Evolutionary conservation across 768 basidiomycete species (phyloP).

Genomic region (Pulveroboletus ravenelii): DNA sequence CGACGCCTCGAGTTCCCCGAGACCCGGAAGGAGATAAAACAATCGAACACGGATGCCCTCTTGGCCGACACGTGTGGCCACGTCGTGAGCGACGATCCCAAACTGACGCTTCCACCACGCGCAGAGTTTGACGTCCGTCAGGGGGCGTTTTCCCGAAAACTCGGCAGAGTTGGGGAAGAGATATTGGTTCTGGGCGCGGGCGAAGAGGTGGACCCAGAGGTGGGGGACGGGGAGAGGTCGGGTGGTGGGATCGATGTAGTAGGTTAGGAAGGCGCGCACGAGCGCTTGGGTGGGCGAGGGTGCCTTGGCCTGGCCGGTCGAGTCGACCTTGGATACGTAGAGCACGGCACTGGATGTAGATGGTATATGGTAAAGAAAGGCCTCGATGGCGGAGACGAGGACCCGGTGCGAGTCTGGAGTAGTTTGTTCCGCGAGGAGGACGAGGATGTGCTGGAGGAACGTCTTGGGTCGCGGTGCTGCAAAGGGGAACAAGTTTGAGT

Average conservation of each 20-base stretch:
- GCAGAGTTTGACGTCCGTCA: conserved; percentile 77
- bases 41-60: conserved; percentile 23
- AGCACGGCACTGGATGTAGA: conserved; percentile 64
- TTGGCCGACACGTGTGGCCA: conserved; percentile 20
- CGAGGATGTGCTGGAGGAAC: conserved; percentile 70
- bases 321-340: conserved; percentile 93
- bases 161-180: conserved; percentile 87
- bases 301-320: conserved; percentile 67
- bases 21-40: conserved; percentile 70
- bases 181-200: conserved; percentile 86
- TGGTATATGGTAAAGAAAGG: conserved; percentile 68
- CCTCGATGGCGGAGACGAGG: conserved; percentile 78
- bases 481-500: conserved; percentile 69
- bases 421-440: conserved; percentile 66
- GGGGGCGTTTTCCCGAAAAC: conserved; percentile 60
- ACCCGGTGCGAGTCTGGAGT: conserved; percentile 47
- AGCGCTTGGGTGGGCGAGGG: conserved; percentile 71
- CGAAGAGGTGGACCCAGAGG: conserved; percentile 85
- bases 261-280: conserved; percentile 59
- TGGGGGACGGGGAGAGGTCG: conserved; percentile 53
- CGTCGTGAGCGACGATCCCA: conserved; percentile 46
- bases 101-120: conserved; percentile 90
- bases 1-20: conserved; percentile 60
- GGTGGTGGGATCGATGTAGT: conserved; percentile 58
- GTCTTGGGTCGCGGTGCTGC: conserved; percentile 60